Percentiles rank a stretch among this genome's conserved stretches.
phyloP scores from a whole-genome alignment of 2,329 filamentous ascomycete species.

The Calonectria montana region DNA sequence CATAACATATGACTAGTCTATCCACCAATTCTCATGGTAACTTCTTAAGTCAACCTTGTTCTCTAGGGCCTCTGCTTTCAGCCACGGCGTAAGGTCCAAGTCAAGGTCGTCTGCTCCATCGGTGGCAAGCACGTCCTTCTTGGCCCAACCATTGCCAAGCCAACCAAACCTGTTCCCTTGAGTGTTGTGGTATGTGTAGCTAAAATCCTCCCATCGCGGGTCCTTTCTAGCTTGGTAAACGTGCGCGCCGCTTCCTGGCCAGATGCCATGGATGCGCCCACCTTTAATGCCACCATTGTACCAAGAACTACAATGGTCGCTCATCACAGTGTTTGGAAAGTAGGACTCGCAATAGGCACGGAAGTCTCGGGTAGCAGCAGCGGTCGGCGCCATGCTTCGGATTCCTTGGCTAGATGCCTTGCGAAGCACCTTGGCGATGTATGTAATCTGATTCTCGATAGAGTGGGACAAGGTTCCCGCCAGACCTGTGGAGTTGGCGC shows the following conservation, averaged over 20 bases:
- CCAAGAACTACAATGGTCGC: slow-evolving; percentile 14
- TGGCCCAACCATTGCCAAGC: slow-evolving; percentile 15
- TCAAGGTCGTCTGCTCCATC: background rate
- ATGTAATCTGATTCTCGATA: slow-evolving; percentile 11
- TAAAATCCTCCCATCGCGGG: slow-evolving; percentile 13
- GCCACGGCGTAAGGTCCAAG: slow-evolving; percentile 11
- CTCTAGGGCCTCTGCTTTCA: background rate
- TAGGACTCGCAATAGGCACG: slow-evolving; percentile 13
- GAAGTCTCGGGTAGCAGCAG: background rate
- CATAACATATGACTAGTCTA: slow-evolving; percentile 2
- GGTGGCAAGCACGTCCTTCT: background rate
- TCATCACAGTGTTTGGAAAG: slow-evolving; percentile 9
- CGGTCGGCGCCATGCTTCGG: slow-evolving; percentile 4
- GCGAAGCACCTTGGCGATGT: slow-evolving; percentile 9
- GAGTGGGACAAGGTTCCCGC: slow-evolving; percentile 1
- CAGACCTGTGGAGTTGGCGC: slow-evolving; percentile 1
- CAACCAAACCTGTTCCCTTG: slow-evolving; percentile 10
- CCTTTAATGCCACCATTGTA: slow-evolving; percentile 10
- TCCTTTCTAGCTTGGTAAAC: background rate
- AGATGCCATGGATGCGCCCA: slow-evolving; percentile 6
- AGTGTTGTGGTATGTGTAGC: background rate
- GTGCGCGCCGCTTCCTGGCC: slow-evolving; percentile 16
- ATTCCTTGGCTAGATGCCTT: slow-evolving; percentile 9
- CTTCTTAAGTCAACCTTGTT: slow-evolving; percentile 13
- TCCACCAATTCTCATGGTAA: slow-evolving; percentile 12